Evolutionary conservation across 805 yeast species (phyloP), one percentile per base, ranked within the genome.

Genomic region (Candida boleticola): DNA sequence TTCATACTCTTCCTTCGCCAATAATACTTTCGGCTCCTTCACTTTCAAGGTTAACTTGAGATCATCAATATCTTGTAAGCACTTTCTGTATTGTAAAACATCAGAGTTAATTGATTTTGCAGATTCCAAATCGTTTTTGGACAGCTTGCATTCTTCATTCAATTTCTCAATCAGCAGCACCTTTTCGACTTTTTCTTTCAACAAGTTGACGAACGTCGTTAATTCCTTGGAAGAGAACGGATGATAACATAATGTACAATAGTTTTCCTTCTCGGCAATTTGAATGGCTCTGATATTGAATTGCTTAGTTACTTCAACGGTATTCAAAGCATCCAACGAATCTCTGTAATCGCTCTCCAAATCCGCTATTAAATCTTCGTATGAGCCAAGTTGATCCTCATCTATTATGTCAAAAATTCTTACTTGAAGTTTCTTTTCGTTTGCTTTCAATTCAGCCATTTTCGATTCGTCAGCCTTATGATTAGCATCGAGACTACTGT

Each of bases 221-320:
- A 61, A 67, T 1, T 55, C 60, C 1, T 55, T 53, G 7, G 65
- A 67, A 13, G 75, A 76, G 61, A 89, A 85, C 10, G 74, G 68
- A 39, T 95, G 71, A 16, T 77, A 76, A 60, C 98, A 92, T 34
- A 90, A 64, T 33, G 82, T 64, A 60, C 97, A 92, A 37, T 77
- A 69, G 9, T 80, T 73, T 6, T 75, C 71, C 3, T 57, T 53
- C 21, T 77, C 63, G 0, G 95, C 93, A 31, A 76, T 60, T 23
- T 78, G 75, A 9, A 85, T 61, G 0, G 97, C 97, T 34, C 77
- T 78, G 18, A 71, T 61, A 53, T 86, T 89, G 61, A 83, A 89
- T 32, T 78, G 78, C 20, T 79, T 66, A 0, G 90, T 82, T 2
- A 89, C 85, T 34, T 79, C 80, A 23, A 76, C 76, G 49, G 86